Evolutionary conservation across 768 basidiomycete genomes (phyloP).

Genomic region (Boletus fagicola): DNA sequence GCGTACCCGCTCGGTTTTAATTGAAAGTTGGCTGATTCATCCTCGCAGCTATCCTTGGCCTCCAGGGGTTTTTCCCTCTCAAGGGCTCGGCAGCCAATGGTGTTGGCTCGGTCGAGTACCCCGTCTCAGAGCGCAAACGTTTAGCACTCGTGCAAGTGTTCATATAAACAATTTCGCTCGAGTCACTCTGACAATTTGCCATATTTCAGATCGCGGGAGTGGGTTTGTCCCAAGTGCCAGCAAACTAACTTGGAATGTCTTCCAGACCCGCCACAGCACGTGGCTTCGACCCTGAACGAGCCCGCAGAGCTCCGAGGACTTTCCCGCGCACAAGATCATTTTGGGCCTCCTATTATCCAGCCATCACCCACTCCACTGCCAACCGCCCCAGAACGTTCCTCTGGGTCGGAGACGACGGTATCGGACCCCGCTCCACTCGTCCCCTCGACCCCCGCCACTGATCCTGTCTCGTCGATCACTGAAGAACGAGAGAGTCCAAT

Average conservation of each 20-base stretch:
- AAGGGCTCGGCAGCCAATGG: conserved; percentile 86
- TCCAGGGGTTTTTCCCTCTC: conserved; percentile 87
- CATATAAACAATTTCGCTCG: conserved; percentile 10
- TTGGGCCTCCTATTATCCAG: conserved; percentile 17
- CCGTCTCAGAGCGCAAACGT: conserved; percentile 69
- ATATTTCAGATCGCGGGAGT: conserved; percentile 65
- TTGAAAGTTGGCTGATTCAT: conserved; percentile 13
- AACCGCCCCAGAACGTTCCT: conserved; percentile 21
- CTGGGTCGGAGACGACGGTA: conserved; percentile 10
- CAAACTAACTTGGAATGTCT: conserved; percentile 65
- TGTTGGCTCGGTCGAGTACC: conserved; percentile 84
- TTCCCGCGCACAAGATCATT: conserved; percentile 14
- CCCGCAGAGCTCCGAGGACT: conserved; percentile 24
- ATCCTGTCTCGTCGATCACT: conserved; percentile 9
- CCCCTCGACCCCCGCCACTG: conserved; percentile 17
- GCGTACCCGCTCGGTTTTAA: conserved; percentile 22
- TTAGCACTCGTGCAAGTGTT: conserved; percentile 67
- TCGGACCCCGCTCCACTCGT: conserved; percentile 17
- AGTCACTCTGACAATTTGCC: conserved; percentile 11
- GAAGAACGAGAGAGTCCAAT: conserved; percentile 11
- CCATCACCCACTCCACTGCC: conserved; percentile 15
- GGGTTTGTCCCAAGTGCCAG: conserved; percentile 75
- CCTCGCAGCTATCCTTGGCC: conserved; percentile 71
- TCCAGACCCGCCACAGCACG: conserved; percentile 53
- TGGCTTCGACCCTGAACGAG: conserved; percentile 16